These are phyloP conservation scores for Tanacetum coccineum DNA, from an alignment of 129 eudicot genomes.

Conservation along the genomic window DNA sequence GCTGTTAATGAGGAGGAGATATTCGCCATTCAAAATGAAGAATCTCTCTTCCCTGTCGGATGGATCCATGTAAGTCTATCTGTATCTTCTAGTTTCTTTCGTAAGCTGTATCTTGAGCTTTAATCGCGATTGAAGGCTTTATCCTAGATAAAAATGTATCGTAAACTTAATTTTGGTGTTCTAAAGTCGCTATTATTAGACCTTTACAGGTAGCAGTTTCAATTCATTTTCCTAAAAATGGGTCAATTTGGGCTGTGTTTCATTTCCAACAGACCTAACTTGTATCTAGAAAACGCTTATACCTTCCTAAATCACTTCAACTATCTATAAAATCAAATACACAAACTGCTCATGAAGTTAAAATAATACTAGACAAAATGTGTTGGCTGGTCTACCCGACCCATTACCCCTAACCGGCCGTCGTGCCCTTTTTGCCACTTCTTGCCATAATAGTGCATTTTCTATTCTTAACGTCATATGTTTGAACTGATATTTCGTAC, in stretches of 20 bases:
- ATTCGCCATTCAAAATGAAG: conserved; percentile 60
- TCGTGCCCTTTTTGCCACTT: conserved; percentile 5
- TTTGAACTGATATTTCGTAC: too few relatives aligned
- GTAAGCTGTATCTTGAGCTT: conserved; percentile 11
- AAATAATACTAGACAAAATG: not conserved
- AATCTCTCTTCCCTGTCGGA: conserved; percentile 65
- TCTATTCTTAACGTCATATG: not conserved
- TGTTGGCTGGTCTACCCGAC: not conserved
- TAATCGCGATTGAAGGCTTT: not conserved
- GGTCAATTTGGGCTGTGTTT: not conserved
- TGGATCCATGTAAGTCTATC: conserved; percentile 73
- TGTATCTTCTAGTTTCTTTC: not conserved
- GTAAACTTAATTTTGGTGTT: not conserved
- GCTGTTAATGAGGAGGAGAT: conserved; percentile 72
- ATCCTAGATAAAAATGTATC: not conserved
- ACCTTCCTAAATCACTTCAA: not conserved
- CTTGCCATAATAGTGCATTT: not conserved
- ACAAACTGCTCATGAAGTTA: not conserved
- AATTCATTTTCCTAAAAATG: not conserved
- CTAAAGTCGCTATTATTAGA: not conserved
- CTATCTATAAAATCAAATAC: not conserved
- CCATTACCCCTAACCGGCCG: not conserved
- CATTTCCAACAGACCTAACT: not conserved
- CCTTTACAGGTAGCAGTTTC: not conserved
- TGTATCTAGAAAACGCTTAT: not conserved